Evolutionary conservation across 2,329 filamentous ascomycete genomes (phyloP), one percentile per base, ranked within the genome.

Genomic region (Talaromyces sp.): DNA sequence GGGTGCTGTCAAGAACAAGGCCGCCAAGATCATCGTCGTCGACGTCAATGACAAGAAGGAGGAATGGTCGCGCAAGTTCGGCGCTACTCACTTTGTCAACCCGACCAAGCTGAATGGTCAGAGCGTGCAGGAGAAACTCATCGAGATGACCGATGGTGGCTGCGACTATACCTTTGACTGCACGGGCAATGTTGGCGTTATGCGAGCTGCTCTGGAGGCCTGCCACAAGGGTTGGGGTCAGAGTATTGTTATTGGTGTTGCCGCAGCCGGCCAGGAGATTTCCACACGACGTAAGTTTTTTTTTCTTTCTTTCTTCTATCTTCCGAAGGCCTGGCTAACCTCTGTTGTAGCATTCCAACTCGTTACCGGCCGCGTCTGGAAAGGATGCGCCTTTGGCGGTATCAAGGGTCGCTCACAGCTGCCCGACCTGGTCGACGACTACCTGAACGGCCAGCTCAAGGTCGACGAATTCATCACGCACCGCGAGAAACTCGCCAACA

Each of bases 381-480:
- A 91, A 82, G 95, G 95, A 60, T 98, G 94, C 75, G 95, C 95
- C 18, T 99, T 99, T 73, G 95, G 95, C 69, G 95, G 95, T 70
- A 93, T 99, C 84, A 99, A 98, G 85, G 95, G 95, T 69, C 93
- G 95, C 73, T 89, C 90, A 36, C 95, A 99, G 81, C 87, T 99
- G 67, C 89, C 90, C 55, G 88, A 85, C 63, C 87, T 99, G 47
- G 92, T 99, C 28, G 81, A 87, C 68, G 94, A 98, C 79, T 99
- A 99, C 81, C 84, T 96, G 77, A 85, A 85, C 59, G 93, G 93
- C 70, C 86, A 89, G 74, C 88, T 99, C 74, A 98, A 97, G 88
- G 95, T 98, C 53, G 94, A 98, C 75, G 95, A 99, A 82, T 98
- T 98, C 83, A 98, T 99, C 81, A 99, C 95, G 34, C 95, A 99